Conservation (phyloP, 495 filamentous ascomycete species). For the Trypethelium eluteriae region DNA sequence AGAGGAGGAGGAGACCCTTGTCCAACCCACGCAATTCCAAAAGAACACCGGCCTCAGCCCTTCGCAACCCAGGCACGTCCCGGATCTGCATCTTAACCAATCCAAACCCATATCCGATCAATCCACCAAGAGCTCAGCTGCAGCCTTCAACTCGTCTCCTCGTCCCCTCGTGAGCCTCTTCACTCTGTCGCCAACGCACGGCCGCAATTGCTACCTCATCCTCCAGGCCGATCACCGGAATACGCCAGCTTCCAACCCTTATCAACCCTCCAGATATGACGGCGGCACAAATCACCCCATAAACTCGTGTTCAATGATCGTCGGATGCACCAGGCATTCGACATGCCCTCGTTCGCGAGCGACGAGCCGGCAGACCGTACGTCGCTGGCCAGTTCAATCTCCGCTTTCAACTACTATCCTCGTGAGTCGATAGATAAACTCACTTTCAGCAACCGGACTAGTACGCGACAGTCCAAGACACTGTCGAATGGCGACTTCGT, state of each 20-base stretch:
- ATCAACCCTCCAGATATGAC: neutral
- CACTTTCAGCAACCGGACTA: constrained; percentile 26
- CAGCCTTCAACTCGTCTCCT: neutral
- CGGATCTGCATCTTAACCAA: constrained; percentile 6
- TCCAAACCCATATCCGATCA: neutral
- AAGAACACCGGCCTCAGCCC: constrained; percentile 6
- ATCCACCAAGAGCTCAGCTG: neutral
- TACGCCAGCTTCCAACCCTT: neutral
- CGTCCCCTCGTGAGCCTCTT: neutral
- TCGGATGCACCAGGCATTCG: constrained; percentile 14
- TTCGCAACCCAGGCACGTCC: neutral
- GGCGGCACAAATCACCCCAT: neutral
- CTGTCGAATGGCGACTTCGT: constrained; percentile 20
- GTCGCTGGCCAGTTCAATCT: constrained; percentile 36
- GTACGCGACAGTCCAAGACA: constrained; percentile 13
- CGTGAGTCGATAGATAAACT: constrained; percentile 28
- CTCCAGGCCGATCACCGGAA: neutral
- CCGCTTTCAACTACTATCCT: constrained; percentile 34
- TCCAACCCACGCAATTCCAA: neutral
- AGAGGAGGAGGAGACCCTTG: neutral
- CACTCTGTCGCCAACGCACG: neutral
- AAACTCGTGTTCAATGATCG: constrained; percentile 7
- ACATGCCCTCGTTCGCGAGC: constrained; percentile 53
- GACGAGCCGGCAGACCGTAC: constrained; percentile 39
- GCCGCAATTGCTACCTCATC: neutral